These are phyloP conservation scores for Sclerotinia spermophila DNA, from an alignment of 2,329 filamentous ascomycete species.

Conservation along the genomic window DNA sequence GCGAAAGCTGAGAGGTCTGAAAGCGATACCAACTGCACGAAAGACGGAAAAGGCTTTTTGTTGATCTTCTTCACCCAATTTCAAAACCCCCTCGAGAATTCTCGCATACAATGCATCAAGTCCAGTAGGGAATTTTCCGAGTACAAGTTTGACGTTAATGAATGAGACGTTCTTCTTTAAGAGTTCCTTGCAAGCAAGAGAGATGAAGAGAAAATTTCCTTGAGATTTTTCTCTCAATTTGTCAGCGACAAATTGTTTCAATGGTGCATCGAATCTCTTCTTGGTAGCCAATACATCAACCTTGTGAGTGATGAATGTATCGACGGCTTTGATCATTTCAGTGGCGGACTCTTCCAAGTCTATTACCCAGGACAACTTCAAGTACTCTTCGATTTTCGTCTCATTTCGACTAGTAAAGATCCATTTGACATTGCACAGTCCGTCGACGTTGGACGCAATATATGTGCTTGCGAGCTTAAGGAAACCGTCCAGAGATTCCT, in stretches of 20 bases:
- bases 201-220: slow-evolving; percentile 15
- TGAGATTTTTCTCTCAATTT: slow-evolving; percentile 13
- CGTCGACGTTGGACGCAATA: slow-evolving; percentile 9
- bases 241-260: slow-evolving; percentile 15
- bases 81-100: slow-evolving; percentile 13
- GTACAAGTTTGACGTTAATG: slow-evolving; percentile 17
- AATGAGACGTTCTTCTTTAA: slow-evolving; percentile 14
- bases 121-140: slow-evolving; percentile 12
- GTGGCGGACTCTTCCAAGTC: slow-evolving; percentile 10
- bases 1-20: slow-evolving; percentile 17
- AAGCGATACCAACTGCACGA: slow-evolving; percentile 16
- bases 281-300: slow-evolving; percentile 6
- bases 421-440: slow-evolving; percentile 20
- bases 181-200: slow-evolving; percentile 19
- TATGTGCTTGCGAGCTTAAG: slow-evolving; percentile 14
- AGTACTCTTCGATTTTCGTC: slow-evolving; percentile 15
- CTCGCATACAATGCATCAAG: slow-evolving; percentile 16
- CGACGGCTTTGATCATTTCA: slow-evolving; percentile 6
- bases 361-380: slow-evolving; percentile 14
- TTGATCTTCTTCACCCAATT: slow-evolving; percentile 16
- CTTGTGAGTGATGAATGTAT: slow-evolving; percentile 13
- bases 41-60: slow-evolving; percentile 16
- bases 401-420: slow-evolving; percentile 19
- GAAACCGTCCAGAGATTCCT: slow-evolving; percentile 15
- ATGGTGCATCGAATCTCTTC: slow-evolving; percentile 17